These are phyloP conservation scores for Diversispora eburnea DNA, from an alignment of 192 early-diverging fungal genomes.

Conservation along the genomic window DNA sequence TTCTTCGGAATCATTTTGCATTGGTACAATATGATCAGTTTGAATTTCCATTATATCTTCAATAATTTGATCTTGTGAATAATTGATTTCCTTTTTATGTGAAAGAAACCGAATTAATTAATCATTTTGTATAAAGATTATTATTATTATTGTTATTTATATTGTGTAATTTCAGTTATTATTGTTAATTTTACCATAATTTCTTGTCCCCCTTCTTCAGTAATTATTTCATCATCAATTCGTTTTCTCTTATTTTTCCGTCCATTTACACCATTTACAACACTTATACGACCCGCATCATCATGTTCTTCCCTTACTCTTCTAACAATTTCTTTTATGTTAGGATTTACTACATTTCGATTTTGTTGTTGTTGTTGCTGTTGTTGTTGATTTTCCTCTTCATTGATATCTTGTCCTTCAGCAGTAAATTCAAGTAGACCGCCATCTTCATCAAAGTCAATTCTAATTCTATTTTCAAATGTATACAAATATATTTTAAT, in stretches of 20 bases:
- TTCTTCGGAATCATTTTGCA: not conserved
- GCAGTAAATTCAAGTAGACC: slow-evolving; percentile 6
- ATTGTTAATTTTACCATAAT: not conserved
- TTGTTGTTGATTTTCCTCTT: not conserved
- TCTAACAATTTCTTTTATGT: slow-evolving; percentile 8
- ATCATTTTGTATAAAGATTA: not conserved
- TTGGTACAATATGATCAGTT: too few species aligned
- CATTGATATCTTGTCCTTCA: not conserved
- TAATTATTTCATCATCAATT: not conserved
- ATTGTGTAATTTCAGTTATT: too few species aligned
- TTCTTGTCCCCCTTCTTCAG: not conserved
- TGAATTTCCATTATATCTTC: too few species aligned
- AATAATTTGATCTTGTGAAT: too few species aligned
- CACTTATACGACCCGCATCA: not conserved
- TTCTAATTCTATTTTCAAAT: slow-evolving; percentile 16
- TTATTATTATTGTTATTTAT: too few species aligned
- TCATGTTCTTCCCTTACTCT: slow-evolving; percentile 17
- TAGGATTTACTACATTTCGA: not conserved
- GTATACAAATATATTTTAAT: too few species aligned
- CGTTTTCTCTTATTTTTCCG: not conserved
- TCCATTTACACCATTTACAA: too few species aligned
- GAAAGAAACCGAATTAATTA: not conserved
- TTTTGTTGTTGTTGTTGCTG: not conserved
- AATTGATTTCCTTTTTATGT: not conserved
- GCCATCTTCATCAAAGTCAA: slow-evolving; percentile 25